Conservation (phyloP, 345 rosid genomes). For the Salix purpurea region DNA sequence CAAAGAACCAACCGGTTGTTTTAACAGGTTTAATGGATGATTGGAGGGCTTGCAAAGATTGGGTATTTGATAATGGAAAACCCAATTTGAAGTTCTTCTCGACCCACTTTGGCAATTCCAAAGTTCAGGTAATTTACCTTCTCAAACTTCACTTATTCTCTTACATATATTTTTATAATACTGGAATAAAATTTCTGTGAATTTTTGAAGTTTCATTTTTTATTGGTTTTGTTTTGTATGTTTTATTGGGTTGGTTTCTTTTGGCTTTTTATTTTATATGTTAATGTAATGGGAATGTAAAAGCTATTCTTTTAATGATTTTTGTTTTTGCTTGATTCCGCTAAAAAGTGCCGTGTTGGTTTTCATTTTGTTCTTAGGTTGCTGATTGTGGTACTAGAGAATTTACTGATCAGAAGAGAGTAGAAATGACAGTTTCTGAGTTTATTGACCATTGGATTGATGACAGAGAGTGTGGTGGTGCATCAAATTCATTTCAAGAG, state of each 20-base stretch:
- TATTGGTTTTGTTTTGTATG: background rate
- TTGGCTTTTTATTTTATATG: too few species aligned
- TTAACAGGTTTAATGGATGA: slow-evolving; percentile 69
- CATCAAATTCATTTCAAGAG: background rate
- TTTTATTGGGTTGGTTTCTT: background rate
- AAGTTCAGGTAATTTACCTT: slow-evolving; percentile 57
- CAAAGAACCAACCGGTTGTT: slow-evolving; percentile 73
- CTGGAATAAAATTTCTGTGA: background rate
- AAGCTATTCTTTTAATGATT: background rate
- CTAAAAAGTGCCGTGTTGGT: background rate
- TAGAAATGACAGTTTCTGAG: slow-evolving; percentile 70
- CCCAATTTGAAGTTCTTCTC: slow-evolving; percentile 65
- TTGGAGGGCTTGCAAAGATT: slow-evolving; percentile 76
- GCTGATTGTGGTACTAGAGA: slow-evolving; percentile 81
- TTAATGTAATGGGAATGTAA: background rate
- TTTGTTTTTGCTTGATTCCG: background rate
- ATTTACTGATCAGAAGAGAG: slow-evolving; percentile 78
- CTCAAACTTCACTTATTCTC: background rate
- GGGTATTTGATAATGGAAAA: slow-evolving; percentile 52
- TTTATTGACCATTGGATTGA: slow-evolving; percentile 54
- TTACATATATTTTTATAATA: background rate
- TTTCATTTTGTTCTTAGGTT: slow-evolving; percentile 37
- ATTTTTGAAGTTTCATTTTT: background rate
- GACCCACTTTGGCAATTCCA: slow-evolving; percentile 65
- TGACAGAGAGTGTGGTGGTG: background rate